Evolutionary conservation across 805 yeast genomes (phyloP).

Genomic region (Jamesozyma rosinii): DNA sequence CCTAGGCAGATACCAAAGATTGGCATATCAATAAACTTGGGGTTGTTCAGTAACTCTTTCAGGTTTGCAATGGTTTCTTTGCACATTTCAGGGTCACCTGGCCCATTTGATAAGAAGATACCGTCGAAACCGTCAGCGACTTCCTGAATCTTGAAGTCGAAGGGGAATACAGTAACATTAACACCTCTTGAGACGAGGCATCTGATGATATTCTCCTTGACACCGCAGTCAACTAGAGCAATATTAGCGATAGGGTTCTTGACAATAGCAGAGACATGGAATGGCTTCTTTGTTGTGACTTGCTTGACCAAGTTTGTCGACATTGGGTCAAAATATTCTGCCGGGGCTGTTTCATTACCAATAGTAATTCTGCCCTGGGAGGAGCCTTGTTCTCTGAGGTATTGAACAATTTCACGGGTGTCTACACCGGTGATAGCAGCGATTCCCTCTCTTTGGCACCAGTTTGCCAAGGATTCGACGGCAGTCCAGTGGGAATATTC

Average conservation of each 20-base stretch:
- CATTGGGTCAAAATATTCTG: slow-evolving; percentile 81
- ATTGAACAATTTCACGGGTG: slow-evolving; percentile 87
- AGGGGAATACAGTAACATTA: slow-evolving; percentile 91
- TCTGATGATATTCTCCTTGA: slow-evolving; percentile 92
- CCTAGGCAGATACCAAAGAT: slow-evolving; percentile 97
- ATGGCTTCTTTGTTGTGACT: slow-evolving; percentile 92
- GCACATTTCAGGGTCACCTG: slow-evolving; percentile 96
- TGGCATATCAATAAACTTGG: slow-evolving; percentile 55
- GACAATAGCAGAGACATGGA: slow-evolving; percentile 65
- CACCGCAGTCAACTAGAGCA: slow-evolving; percentile 96
- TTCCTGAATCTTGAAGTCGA: slow-evolving; percentile 85
- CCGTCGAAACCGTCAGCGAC: slow-evolving; percentile 92
- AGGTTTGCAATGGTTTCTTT: slow-evolving; percentile 65
- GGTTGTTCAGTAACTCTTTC: slow-evolving; percentile 54
- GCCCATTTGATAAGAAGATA: slow-evolving; percentile 88
- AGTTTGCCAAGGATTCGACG: slow-evolving; percentile 83
- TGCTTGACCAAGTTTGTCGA: slow-evolving; percentile 80
- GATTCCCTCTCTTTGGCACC: slow-evolving; percentile 95
- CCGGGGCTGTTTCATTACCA: slow-evolving; percentile 35
- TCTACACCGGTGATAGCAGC: slow-evolving; percentile 96
- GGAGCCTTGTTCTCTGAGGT: slow-evolving; percentile 92
- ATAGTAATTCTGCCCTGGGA: slow-evolving; percentile 82
- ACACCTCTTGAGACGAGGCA: slow-evolving; percentile 93
- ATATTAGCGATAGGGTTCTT: slow-evolving; percentile 46
- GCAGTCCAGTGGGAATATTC: slow-evolving; percentile 99